A percentile compares a stretch with the other conserved stretches of the same genome.
Conservation (phyloP, 495 filamentous ascomycete genomes). For the Xylaria nigripes region DNA sequence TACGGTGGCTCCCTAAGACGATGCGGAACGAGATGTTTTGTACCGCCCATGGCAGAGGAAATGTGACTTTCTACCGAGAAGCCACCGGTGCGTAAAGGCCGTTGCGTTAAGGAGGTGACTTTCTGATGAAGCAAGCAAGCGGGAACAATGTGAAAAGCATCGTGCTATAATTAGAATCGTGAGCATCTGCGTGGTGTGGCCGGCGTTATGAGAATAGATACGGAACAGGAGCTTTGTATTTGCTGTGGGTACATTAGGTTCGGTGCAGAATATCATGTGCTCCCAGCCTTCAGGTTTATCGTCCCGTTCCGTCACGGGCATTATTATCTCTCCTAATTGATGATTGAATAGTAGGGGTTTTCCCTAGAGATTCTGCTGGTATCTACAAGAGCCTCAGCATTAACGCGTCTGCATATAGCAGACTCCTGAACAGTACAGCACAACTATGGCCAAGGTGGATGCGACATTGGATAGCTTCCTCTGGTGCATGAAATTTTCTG, state of each 20-base stretch:
- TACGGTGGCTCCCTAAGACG: slow-evolving; percentile 79
- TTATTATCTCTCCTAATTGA: no score
- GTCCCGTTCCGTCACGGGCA: no score
- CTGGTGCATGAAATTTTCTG: neutral
- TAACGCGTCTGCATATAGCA: neutral
- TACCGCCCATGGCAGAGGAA: slow-evolving; percentile 70
- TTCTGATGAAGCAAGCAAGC: neutral
- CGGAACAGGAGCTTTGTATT: slow-evolving; percentile 16
- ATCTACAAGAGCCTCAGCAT: no score
- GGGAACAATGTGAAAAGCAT: neutral
- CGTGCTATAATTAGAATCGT: neutral
- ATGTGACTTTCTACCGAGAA: slow-evolving; percentile 84
- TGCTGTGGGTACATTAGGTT: slow-evolving; percentile 1
- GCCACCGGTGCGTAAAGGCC: slow-evolving; percentile 62
- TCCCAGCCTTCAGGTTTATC: neutral
- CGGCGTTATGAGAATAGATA: slow-evolving; percentile 21
- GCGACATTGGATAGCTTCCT: neutral
- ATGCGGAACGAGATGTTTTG: slow-evolving; percentile 72
- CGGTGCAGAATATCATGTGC: neutral
- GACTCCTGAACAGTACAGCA: neutral
- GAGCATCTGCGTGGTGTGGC: slow-evolving; percentile 2
- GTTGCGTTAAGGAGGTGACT: neutral
- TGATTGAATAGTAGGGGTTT: no score
- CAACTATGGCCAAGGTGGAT: neutral
- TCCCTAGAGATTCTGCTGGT: no score